Percentiles rank a stretch among this genome's conserved stretches.
These are phyloP conservation scores for Phyllosticta citrichinensis DNA, from an alignment of 2,329 filamentous ascomycete species.

Conservation along the genomic window DNA sequence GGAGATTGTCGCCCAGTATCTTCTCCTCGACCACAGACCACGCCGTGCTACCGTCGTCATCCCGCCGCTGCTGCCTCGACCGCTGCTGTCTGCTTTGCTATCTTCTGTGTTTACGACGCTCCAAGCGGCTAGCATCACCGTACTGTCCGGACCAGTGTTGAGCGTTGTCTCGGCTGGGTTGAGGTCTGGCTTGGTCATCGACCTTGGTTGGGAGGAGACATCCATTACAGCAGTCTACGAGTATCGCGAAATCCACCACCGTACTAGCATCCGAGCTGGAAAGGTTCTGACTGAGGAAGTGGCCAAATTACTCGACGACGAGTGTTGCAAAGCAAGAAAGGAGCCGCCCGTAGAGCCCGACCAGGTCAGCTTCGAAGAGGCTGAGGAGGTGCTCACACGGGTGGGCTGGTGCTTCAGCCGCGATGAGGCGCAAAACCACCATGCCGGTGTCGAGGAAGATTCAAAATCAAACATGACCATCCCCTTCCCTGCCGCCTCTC, in stretches of 20 bases:
- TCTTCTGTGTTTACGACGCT: slow-evolving; percentile 73
- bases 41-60: slow-evolving; percentile 66
- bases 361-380: slow-evolving; percentile 55
- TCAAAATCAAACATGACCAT: slow-evolving; percentile 29
- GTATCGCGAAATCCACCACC: slow-evolving; percentile 67
- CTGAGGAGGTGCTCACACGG: slow-evolving; percentile 67
- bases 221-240: slow-evolving; percentile 80
- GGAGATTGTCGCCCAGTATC: slow-evolving; percentile 71
- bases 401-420: slow-evolving; percentile 60
- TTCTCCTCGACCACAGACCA: slow-evolving; percentile 61
- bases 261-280: slow-evolving; percentile 63
- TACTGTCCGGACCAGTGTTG: slow-evolving; percentile 69
- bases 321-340: slow-evolving; percentile 24
- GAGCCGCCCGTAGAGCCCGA: slow-evolving; percentile 15
- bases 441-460: slow-evolving; percentile 7
- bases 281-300: slow-evolving; percentile 61
- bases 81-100: slow-evolving; percentile 64
- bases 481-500: slow-evolving; percentile 22
- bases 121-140: slow-evolving; percentile 67
- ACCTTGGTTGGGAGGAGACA: slow-evolving; percentile 90
- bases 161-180: slow-evolving; percentile 68
- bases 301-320: slow-evolving; percentile 50
- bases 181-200: slow-evolving; percentile 75
- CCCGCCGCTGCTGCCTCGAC: slow-evolving; percentile 67
- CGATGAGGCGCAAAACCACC: slow-evolving; percentile 17